Base-by-base conservation (phyloP, 768 basidiomycete genomes). In the Mrakia gelida region DNA sequence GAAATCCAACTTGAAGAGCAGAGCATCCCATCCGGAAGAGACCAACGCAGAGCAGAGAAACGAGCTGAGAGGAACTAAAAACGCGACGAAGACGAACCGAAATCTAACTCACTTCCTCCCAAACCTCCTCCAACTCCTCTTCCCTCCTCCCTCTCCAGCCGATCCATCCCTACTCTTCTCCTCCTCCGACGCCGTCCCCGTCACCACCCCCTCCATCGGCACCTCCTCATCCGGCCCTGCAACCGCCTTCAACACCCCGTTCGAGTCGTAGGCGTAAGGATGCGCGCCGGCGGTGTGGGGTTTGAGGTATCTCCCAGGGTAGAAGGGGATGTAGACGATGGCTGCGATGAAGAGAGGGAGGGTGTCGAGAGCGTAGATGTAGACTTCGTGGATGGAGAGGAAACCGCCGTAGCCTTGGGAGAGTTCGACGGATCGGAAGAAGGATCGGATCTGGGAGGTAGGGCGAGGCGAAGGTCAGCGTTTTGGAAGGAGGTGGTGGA, bases 281-380 rank as follows among this genome's bases (percentile, higher is more conserved):
- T 78, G 77, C 0, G 77, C 77, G 30, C 77, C 77, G 15, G 77
- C 77, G 18, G 49, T 56, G 30, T 52, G 16, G 28, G 77, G 77
- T 1, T 71, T 61, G n/a, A 78, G 71, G 65, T 65, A 78, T 16
- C 63, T 30, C 8, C 77, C 77, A 8, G 77, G 77, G 63, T 78
- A 78, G 77, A 73, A 78, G 15, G 72, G 62, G 67, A 74, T 41
- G 45, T 73, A 78, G 28, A 72, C 56, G 71, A 73, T 45, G 62
- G 49, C 32, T 11, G 71, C 77, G 13, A 78, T 43, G 77, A 78
- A 78, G 38, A 78, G 59, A 13, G 77, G 77, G 16, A 78, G 67
- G 34, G 77, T 78, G 49, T 78, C 77, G 34, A 78, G 73, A 5
- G 65, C 71, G 61, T 49, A 68, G 45, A 78, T 65, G 52, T 73